Conservation (phyloP, 345 rosid species). For the Boechera retrofracta region DNA sequence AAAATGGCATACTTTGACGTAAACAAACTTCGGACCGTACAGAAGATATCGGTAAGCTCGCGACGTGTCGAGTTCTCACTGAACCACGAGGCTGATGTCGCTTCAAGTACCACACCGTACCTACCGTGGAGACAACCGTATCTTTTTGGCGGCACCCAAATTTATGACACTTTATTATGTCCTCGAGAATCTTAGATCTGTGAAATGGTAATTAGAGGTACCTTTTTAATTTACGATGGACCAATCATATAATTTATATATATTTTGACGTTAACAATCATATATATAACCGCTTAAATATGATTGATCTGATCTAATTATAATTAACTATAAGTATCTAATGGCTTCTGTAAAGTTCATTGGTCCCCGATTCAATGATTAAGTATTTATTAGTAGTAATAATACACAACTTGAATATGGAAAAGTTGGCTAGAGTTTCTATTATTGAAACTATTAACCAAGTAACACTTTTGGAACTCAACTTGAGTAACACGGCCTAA, state of each 20-base stretch:
- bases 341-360: conserved; percentile 25
- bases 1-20: conserved; percentile 34
- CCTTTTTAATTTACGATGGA: background rate
- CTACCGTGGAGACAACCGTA: conserved; percentile 47
- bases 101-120: conserved; percentile 47
- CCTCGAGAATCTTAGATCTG: conserved; percentile 34
- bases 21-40: conserved; percentile 41
- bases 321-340: background rate
- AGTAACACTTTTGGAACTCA: conserved; percentile 1
- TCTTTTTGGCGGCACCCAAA: conserved; percentile 39
- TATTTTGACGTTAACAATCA: no score
- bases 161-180: conserved; percentile 30
- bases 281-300: background rate
- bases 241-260: conserved; percentile 3
- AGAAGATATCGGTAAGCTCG: conserved; percentile 26
- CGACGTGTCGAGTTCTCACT: conserved; percentile 39
- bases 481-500: background rate
- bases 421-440: conserved; percentile 30
- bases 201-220: conserved; percentile 12
- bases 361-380: conserved; percentile 39
- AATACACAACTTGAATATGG: conserved; percentile 25
- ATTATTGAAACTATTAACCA: conserved; percentile 10
- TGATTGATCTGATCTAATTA: conserved; percentile 16
- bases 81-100: conserved; percentile 40
- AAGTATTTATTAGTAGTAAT: conserved; percentile 25